A percentile compares a stretch with the other conserved stretches of the same genome.
Evolutionary conservation across 306 rosid genomes (phyloP).

Genomic region (Vigna trinervia): DNA sequence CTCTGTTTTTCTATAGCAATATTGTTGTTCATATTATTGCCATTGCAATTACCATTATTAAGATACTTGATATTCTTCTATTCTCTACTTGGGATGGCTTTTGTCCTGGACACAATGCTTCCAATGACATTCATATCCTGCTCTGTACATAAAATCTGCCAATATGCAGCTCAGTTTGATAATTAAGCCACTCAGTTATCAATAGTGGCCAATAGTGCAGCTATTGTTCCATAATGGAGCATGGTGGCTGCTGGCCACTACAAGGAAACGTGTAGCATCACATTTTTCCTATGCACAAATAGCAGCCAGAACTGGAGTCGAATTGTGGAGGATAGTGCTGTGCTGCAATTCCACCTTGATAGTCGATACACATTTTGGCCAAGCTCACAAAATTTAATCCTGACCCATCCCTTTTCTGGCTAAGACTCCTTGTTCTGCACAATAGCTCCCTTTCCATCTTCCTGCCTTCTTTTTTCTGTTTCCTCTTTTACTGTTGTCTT

Average conservation of each 20-base stretch:
- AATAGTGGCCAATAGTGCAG: background rate
- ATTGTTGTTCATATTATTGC: conserved; percentile 24
- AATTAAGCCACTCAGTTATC: background rate
- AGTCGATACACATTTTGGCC: background rate
- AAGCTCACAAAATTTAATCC: background rate
- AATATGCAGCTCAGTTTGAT: conserved; percentile 6
- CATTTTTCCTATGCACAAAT: background rate
- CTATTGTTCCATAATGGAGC: background rate
- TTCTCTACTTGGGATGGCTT: background rate
- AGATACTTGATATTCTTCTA: conserved; percentile 26
- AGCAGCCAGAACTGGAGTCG: background rate
- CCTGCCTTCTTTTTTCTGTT: background rate
- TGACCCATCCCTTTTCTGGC: background rate
- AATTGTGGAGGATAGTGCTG: background rate
- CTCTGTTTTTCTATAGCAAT: background rate
- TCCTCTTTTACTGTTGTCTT: background rate
- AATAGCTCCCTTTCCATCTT: background rate
- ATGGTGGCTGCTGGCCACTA: background rate
- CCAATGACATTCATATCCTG: conserved; percentile 10
- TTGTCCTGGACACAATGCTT: background rate
- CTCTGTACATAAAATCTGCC: background rate
- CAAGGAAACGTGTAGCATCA: background rate
- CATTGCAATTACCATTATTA: background rate
- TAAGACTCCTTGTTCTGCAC: background rate
- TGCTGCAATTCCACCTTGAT: background rate